Evolutionary conservation across 2,329 filamentous ascomycete species (phyloP).

Genomic region (Nemania sp.): DNA sequence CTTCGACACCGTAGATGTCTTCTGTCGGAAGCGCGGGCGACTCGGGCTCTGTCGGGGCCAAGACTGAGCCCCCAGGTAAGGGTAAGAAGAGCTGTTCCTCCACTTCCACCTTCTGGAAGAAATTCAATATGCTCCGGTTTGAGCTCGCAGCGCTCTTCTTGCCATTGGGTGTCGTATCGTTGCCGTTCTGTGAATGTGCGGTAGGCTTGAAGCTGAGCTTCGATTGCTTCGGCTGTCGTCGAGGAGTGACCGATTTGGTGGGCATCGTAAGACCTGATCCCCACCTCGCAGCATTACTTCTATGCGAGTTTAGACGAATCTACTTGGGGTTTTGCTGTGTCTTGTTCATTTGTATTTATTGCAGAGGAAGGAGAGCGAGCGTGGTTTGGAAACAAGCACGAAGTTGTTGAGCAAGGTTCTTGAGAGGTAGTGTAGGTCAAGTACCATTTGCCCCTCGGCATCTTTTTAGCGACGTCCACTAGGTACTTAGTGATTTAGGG

Average conservation of each 20-base stretch:
- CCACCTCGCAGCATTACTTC: not conserved
- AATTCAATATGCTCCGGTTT: constrained; percentile 74
- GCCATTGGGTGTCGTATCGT: constrained; percentile 31
- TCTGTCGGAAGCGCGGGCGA: constrained; percentile 33
- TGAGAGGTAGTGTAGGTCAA: not conserved
- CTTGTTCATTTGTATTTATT: not conserved
- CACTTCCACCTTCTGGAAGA: constrained; percentile 72
- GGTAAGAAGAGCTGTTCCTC: constrained; percentile 63
- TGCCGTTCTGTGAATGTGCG: constrained; percentile 27
- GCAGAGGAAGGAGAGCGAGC: not conserved
- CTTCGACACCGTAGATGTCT: constrained; percentile 43
- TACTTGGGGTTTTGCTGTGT: not conserved
- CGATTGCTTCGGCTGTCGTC: constrained; percentile 33
- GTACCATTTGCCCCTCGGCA: constrained; percentile 34
- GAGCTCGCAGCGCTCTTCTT: constrained; percentile 55
- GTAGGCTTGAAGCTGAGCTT: constrained; percentile 40
- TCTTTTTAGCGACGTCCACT: constrained; percentile 28
- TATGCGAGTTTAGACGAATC: not conserved
- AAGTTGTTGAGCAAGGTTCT: no score
- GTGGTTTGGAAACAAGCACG: not conserved
- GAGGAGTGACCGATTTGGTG: constrained; percentile 32
- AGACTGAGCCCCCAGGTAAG: constrained; percentile 22
- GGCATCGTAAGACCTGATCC: constrained; percentile 28
- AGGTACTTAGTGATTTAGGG: constrained; percentile 17
- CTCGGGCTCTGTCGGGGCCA: constrained; percentile 4